A percentile compares a stretch with the other conserved stretches of the same genome.
phyloP scores from a whole-genome alignment of 2,329 filamentous ascomycete species.

The Penicillium capsulatum region DNA sequence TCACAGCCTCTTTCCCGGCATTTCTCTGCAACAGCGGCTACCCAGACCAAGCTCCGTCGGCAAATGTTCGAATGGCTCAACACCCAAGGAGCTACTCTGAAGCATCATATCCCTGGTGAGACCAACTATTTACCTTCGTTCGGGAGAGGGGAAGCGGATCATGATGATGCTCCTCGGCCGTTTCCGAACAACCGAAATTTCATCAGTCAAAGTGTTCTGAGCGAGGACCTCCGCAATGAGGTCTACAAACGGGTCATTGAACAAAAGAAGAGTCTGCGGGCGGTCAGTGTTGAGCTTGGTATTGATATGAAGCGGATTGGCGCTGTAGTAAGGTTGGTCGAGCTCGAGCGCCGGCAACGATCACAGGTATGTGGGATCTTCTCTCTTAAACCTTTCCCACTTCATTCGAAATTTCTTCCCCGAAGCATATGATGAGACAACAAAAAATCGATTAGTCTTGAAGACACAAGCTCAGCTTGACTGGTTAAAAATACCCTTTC shows the following conservation, averaged over 20 bases:
- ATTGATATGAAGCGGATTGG: slow-evolving; percentile 81
- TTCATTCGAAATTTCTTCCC: slow-evolving; percentile 4
- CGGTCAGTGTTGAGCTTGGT: slow-evolving; percentile 70
- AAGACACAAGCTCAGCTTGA: slow-evolving; percentile 66
- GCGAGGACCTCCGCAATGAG: slow-evolving; percentile 65
- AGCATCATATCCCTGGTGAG: slow-evolving; percentile 29
- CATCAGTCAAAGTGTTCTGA: slow-evolving; percentile 66
- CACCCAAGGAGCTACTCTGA: slow-evolving; percentile 29
- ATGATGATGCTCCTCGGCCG: slow-evolving; percentile 43
- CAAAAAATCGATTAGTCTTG: slow-evolving; percentile 97
- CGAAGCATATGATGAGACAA: slow-evolving; percentile 61
- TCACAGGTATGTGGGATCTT: slow-evolving; percentile 60
- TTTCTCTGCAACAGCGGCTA: slow-evolving; percentile 32
- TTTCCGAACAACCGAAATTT: slow-evolving; percentile 74
- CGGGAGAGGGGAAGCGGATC: slow-evolving; percentile 2
- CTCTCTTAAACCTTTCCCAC: slow-evolving; percentile 5
- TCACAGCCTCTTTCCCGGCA: slow-evolving; percentile 24
- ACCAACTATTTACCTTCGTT: slow-evolving; percentile 31
- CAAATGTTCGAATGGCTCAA: slow-evolving; percentile 59
- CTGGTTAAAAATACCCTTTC: slow-evolving; percentile 61
- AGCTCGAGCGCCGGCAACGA: slow-evolving; percentile 75
- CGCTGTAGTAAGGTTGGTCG: slow-evolving; percentile 79
- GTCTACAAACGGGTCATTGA: slow-evolving; percentile 67
- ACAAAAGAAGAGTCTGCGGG: slow-evolving; percentile 66
- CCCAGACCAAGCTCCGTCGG: slow-evolving; percentile 49